These are phyloP conservation scores for Aureobasidium sp. DNA, from an alignment of 2,329 filamentous ascomycete genomes.

Conservation along the genomic window DNA sequence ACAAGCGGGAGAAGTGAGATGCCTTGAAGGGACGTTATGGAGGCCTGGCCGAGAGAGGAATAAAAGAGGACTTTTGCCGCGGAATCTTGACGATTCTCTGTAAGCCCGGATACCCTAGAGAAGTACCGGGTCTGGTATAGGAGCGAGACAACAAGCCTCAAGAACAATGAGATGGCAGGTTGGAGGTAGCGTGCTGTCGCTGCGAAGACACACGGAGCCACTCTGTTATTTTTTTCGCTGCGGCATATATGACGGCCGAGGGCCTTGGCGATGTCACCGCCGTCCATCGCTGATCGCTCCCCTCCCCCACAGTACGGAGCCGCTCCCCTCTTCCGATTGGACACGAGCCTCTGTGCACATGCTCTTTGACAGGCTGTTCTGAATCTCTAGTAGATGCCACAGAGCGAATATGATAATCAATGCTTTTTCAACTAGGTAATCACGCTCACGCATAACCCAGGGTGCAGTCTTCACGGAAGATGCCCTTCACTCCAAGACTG, in stretches of 20 bases:
- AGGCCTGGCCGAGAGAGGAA: conserved; percentile 74
- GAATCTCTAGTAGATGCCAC: not conserved
- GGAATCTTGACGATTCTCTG: conserved; percentile 71
- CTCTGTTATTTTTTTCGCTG: conserved; percentile 7
- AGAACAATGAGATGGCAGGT: not conserved
- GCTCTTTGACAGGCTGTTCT: not conserved
- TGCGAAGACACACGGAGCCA: not conserved
- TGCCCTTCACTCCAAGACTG: conserved; percentile 53
- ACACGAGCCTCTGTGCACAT: not conserved
- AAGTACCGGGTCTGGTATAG: conserved; percentile 77
- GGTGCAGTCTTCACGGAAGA: conserved; percentile 63
- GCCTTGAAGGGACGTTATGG: conserved; percentile 76
- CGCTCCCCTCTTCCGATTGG: not conserved
- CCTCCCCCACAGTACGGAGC: not conserved
- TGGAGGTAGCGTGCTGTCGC: not conserved
- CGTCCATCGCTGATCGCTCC: not conserved
- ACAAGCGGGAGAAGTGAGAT: conserved; percentile 49
- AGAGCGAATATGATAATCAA: not conserved
- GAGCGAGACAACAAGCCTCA: conserved; percentile 32
- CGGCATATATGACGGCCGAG: not conserved
- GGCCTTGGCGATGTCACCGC: conserved; percentile 8
- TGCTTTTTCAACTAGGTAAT: not conserved
- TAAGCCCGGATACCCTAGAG: conserved; percentile 73
- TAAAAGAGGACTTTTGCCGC: conserved; percentile 70
- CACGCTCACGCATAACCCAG: conserved; percentile 33